These are phyloP conservation scores for Penicillium crystallinum DNA, from an alignment of 495 filamentous ascomycete species.

Conservation along the genomic window DNA sequence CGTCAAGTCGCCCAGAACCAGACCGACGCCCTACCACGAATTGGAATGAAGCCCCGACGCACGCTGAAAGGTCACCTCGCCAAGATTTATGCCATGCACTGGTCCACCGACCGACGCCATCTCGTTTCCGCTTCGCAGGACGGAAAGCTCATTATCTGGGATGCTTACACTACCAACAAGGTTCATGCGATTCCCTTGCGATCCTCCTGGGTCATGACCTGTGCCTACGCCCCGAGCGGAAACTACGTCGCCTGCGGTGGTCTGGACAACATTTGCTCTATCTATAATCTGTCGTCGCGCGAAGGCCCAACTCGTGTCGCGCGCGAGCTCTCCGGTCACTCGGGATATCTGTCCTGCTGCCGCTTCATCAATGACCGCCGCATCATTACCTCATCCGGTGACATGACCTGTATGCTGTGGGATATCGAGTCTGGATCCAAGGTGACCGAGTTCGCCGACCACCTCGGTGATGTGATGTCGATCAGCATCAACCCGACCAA, in stretches of 20 bases:
- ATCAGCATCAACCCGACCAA: conserved; percentile 99
- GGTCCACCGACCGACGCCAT: conserved; percentile 97
- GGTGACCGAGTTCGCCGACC: conserved; percentile 97
- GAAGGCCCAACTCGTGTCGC: conserved; percentile 96
- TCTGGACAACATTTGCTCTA: conserved; percentile 98
- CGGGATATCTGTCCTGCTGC: conserved; percentile 96
- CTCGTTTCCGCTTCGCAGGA: conserved; percentile 98
- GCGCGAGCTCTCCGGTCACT: conserved; percentile 93
- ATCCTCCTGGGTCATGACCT: conserved; percentile 99
- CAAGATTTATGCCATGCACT: conserved; percentile 99
- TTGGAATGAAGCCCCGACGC: conserved; percentile 92
- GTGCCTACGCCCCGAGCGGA: conserved; percentile 95
- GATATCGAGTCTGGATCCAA: conserved; percentile 97
- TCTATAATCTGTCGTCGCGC: conserved; percentile 95
- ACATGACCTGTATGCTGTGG: conserved; percentile 99
- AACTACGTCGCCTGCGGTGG: conserved; percentile 98
- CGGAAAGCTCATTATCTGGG: conserved; percentile 99
- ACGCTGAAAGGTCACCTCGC: conserved; percentile 95
- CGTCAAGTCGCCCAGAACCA: conserved; percentile 84
- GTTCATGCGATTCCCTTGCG: conserved; percentile 98
- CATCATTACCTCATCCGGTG: conserved; percentile 95
- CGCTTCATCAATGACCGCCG: conserved; percentile 98
- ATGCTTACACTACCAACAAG: conserved; percentile 99
- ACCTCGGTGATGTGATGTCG: conserved; percentile 98
- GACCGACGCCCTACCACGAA: conserved; percentile 83